Conservation (phyloP, 169 alveolate genomes). For the Babesia gibsoni region DNA sequence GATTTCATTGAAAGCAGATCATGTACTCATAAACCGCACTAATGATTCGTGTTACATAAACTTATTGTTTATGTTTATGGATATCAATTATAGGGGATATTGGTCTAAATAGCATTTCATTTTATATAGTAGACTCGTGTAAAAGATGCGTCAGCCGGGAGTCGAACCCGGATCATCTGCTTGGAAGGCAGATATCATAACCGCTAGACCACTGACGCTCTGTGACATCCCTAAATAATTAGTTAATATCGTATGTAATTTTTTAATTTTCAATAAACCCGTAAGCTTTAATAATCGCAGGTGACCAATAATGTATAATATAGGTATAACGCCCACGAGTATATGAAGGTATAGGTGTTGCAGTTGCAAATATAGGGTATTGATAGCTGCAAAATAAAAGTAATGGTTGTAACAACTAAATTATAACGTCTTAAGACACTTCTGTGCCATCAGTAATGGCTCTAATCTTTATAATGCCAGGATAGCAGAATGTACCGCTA, state of each 20-base stretch:
- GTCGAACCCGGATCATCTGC: slow-evolving; percentile 99
- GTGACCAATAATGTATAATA: too few relatives aligned
- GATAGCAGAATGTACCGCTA: background rate
- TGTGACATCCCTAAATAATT: background rate
- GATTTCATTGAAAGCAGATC: slow-evolving; percentile 38
- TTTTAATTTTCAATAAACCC: too few relatives aligned
- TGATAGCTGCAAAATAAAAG: too few relatives aligned
- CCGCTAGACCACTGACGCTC: slow-evolving; percentile 97
- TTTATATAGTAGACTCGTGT: too few relatives aligned
- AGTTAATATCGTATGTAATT: background rate
- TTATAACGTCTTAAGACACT: too few relatives aligned
- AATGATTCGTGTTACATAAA: background rate
- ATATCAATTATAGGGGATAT: background rate
- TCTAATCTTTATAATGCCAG: background rate
- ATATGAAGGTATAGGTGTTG: too few relatives aligned
- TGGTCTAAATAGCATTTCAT: background rate
- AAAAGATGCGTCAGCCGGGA: slow-evolving; percentile 94
- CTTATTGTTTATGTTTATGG: background rate
- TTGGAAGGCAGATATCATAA: slow-evolving; percentile 98
- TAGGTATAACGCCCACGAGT: too few relatives aligned
- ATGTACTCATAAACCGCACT: background rate
- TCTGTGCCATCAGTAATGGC: background rate
- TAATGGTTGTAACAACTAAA: too few relatives aligned
- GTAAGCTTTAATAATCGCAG: too few relatives aligned
- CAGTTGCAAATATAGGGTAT: too few relatives aligned